Evolutionary conservation across 208 protist genomes (phyloP).

Genomic region (Trypanosoma cruzi): DNA sequence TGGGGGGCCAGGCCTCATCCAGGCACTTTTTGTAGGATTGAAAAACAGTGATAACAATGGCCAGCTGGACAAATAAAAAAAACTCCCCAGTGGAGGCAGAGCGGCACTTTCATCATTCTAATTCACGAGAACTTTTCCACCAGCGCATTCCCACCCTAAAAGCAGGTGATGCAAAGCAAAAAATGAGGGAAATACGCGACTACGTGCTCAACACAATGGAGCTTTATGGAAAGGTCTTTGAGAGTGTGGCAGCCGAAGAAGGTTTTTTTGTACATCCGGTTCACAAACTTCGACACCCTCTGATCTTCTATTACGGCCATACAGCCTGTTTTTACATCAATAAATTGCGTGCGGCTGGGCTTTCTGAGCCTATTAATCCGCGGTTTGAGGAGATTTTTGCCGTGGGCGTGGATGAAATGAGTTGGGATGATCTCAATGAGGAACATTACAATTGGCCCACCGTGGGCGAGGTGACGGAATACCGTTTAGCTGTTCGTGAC

Average conservation of each 20-base stretch:
- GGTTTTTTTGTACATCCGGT: conserved; percentile 83
- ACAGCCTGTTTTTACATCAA: conserved; percentile 96
- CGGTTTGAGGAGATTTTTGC: conserved; percentile 93
- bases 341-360: conserved; percentile 91
- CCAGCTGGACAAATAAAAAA: conserved; percentile 46
- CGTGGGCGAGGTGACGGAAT: conserved; percentile 84
- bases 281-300: conserved; percentile 94
- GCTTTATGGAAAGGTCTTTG: conserved; percentile 89
- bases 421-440: conserved; percentile 95
- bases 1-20: no score
- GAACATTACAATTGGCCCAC: conserved; percentile 91
- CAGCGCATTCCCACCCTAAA: conserved; percentile 63
- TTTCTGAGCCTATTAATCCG: conserved; percentile 84
- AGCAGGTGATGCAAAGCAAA: conserved; percentile 52
- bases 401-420: conserved; percentile 98
- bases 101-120: conserved; percentile 41
- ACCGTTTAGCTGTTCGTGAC: conserved; percentile 85
- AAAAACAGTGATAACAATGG: conserved; percentile 18
- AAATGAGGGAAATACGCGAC: conserved; percentile 83
- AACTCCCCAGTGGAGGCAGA: conserved; percentile 50
- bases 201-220: conserved; percentile 91
- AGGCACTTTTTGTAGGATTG: no score
- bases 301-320: conserved; percentile 98
- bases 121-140: conserved; percentile 50
- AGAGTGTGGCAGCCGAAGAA: conserved; percentile 70